Conservation (phyloP, 163 green algal species). For the Prototheca cutis region DNA sequence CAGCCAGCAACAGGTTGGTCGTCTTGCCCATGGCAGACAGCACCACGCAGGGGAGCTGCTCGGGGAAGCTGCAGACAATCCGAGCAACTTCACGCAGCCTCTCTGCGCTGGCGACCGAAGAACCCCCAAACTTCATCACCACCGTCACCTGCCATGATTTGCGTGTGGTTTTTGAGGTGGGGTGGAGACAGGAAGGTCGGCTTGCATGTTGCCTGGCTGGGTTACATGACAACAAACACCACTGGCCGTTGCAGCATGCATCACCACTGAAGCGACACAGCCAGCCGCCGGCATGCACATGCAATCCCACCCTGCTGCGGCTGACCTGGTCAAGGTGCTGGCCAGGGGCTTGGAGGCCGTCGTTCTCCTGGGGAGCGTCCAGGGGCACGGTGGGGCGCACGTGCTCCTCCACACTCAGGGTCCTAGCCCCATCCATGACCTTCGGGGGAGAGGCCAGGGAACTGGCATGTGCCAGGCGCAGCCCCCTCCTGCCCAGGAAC, state of each 20-base stretch:
- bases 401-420: background rate
- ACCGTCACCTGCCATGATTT: slow-evolving; percentile 2
- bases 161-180: background rate
- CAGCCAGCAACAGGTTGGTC: slow-evolving; percentile 82
- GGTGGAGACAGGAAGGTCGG: background rate
- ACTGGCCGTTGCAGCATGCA: background rate
- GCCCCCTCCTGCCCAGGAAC: too few relatives aligned
- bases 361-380: background rate
- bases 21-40: slow-evolving; percentile 98
- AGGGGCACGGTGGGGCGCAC: background rate
- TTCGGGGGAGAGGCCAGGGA: background rate
- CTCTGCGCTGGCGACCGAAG: slow-evolving; percentile 81
- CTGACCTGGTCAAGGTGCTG: background rate
- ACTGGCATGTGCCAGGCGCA: background rate
- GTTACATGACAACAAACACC: background rate
- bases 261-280: background rate
- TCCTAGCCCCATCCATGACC: background rate
- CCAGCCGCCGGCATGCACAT: background rate
- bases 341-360: background rate
- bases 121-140: slow-evolving; percentile 96
- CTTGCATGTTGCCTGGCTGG: background rate
- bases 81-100: slow-evolving; percentile 89
- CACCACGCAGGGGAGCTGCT: slow-evolving; percentile 84
- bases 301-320: background rate
- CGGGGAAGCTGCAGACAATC: slow-evolving; percentile 80